phyloP scores from a whole-genome alignment of 129 eudicot species.

The Kitagawia praeruptora region DNA sequence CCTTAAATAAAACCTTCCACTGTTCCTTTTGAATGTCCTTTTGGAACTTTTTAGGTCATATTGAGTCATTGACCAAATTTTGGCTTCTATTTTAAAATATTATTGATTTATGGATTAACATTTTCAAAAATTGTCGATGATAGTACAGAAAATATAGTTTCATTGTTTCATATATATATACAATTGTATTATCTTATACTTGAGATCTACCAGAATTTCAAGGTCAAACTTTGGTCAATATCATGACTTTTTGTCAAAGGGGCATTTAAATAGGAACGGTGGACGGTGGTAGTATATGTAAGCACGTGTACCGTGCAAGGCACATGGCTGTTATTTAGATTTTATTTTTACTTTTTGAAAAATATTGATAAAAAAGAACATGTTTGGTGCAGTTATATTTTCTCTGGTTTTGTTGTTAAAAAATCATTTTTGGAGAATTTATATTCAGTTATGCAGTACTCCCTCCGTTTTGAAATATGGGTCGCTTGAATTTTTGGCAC shows the following conservation, averaged over 20 bases:
- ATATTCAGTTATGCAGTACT: not conserved
- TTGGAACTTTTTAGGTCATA: not conserved
- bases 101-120: not conserved
- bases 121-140: not conserved
- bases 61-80: too few relatives aligned
- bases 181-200: not conserved
- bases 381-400: not conserved
- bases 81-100: not conserved
- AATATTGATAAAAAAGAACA: too few relatives aligned
- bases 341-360: too few relatives aligned
- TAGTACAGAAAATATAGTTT: not conserved
- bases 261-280: not conserved
- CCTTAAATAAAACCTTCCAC: not conserved
- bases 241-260: not conserved
- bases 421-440: not conserved
- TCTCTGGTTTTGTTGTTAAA: too few relatives aligned
- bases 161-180: not conserved
- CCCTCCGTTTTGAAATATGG: too few relatives aligned
- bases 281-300: not conserved
- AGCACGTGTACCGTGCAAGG: not conserved
- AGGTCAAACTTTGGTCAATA: not conserved
- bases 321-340: too few relatives aligned
- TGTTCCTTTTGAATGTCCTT: not conserved
- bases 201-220: not conserved
- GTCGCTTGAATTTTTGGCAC: too few relatives aligned